Evolutionary conservation across 371 early-diverging fungal genomes (phyloP), one percentile per base, ranked within the genome.

Genomic region (Rhizopus arrhizus): DNA sequence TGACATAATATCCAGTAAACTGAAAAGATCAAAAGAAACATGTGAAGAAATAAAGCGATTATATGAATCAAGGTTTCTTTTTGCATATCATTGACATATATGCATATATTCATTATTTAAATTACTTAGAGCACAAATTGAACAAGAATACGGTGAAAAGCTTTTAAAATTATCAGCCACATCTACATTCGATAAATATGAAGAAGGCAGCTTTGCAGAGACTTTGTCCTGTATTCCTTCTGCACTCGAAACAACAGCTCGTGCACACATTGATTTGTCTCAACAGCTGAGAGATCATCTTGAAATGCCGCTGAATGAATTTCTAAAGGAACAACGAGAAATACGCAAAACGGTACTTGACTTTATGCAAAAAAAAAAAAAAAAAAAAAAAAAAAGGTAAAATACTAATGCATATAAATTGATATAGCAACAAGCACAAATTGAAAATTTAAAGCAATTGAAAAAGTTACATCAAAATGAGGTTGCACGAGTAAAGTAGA

Each of bases 221-320:
- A 72, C 78, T n/a, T 46, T 80, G 29, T 66, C 68, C 2, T 65
- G 70, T 36, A 75, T 80, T 35, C 76, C 77, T 31, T 65, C 66
- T 34, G 67, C 76, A 8, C 41, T 80, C 16, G 78, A 80, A 65
- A 72, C 74, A 8, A 77, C 81, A 4, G 81, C 72, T 12, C 65
- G 76, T 8, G 77, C 81, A 29, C 81, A 80, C 57, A 56, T 80
- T 16, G 81, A 80, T 55, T 56, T 80, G 13, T 72, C 78, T 11
- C 71, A 80, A 33, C 73, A 80, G 46, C 53, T 80, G 12, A 62
- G 69, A 36, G 65, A 72, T 56, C 66, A 75, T 22, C 66, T 80
- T 36, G 76, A 77, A 49, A 45, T 46, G 45, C 74, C 81, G 33
- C 58, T 80, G 42, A 62, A 65, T 53, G 61, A 59, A 6, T 80